Conservation (phyloP, 228 moss, liverwort and hornwort species). For the Sphagnum fallax region DNA sequence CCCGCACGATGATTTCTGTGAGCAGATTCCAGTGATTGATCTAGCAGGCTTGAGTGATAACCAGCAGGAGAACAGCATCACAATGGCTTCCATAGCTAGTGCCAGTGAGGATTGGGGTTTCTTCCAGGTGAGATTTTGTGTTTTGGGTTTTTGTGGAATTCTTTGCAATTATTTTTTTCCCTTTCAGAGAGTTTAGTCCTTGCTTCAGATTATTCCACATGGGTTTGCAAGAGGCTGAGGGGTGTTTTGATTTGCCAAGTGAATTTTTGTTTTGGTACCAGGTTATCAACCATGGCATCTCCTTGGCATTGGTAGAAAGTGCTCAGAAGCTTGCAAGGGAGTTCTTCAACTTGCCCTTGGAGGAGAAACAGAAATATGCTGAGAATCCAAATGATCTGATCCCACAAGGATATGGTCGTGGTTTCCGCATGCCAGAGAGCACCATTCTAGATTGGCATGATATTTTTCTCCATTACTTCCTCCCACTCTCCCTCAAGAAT, state of each 20-base stretch:
- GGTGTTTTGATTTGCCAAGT: background rate
- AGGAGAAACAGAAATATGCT: conserved; percentile 41
- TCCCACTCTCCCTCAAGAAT: conserved; percentile 13
- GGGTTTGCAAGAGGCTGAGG: background rate
- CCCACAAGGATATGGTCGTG: conserved; percentile 38
- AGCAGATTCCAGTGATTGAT: conserved; percentile 58
- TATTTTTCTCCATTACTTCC: conserved; percentile 24
- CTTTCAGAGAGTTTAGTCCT: background rate
- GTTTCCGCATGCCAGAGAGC: conserved; percentile 20
- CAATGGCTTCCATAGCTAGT: conserved; percentile 42
- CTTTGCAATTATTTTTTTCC: conserved; percentile 5
- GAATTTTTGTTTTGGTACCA: conserved; percentile 6
- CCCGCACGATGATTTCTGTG: conserved; percentile 16
- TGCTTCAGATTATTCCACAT: background rate
- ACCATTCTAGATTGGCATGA: conserved; percentile 45
- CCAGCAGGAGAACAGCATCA: conserved; percentile 38
- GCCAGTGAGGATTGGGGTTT: conserved; percentile 76
- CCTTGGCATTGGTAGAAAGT: conserved; percentile 28
- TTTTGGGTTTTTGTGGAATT: background rate
- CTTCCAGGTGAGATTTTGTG: conserved; percentile 34
- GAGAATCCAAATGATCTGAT: conserved; percentile 8
- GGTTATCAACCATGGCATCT: conserved; percentile 65
- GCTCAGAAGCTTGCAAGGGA: conserved; percentile 26
- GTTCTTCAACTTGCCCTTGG: conserved; percentile 44
- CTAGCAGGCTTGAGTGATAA: conserved; percentile 35